These are phyloP conservation scores for Neofusicoccum laricinum DNA, from an alignment of 2,329 filamentous ascomycete genomes.

Conservation along the genomic window DNA sequence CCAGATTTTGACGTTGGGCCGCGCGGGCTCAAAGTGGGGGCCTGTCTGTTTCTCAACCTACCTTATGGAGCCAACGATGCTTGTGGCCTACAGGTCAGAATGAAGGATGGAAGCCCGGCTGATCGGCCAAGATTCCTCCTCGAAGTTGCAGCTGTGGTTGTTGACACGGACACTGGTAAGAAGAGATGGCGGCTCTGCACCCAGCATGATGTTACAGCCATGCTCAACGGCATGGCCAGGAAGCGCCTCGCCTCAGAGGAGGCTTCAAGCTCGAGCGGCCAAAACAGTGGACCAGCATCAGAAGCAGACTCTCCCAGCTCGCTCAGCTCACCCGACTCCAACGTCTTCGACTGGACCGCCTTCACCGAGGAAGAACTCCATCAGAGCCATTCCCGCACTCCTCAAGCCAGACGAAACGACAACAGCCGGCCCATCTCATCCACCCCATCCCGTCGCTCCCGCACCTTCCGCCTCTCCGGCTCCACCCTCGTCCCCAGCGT, in stretches of 20 bases:
- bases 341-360: not conserved
- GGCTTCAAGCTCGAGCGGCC: not conserved
- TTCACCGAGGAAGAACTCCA: not conserved
- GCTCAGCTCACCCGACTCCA: not conserved
- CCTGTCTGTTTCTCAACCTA: conserved; percentile 10
- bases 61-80: conserved; percentile 3
- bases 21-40: not conserved
- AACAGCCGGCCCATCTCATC: not conserved
- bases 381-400: too few species aligned
- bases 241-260: not conserved
- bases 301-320: not conserved
- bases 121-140: not conserved
- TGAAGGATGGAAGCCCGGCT: not conserved
- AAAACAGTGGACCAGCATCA: not conserved
- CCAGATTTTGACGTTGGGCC: not conserved
- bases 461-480: not conserved
- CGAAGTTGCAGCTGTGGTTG: not conserved
- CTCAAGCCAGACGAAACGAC: not conserved
- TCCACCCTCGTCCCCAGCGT: not conserved
- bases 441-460: not conserved
- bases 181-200: conserved; percentile 3
- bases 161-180: not conserved
- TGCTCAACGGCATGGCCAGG: not conserved
- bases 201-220: not conserved
- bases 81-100: not conserved